Conservation (phyloP, 306 rosid genomes). For the Prunus davidiana region DNA sequence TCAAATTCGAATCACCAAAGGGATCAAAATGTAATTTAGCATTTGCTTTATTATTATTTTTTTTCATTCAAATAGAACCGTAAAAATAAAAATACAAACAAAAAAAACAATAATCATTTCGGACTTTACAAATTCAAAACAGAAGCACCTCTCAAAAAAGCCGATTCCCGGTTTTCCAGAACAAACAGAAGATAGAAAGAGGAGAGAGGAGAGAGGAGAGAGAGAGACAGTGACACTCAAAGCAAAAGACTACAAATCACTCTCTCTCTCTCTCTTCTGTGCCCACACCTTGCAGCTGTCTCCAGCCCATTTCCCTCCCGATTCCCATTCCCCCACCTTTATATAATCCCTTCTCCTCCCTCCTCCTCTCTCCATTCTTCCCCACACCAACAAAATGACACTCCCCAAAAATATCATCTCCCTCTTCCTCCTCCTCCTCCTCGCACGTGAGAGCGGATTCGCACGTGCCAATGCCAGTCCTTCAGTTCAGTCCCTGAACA, state of each 20-base stretch:
- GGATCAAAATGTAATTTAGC: too few species aligned
- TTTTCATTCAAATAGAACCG: too few species aligned
- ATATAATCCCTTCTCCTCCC: background rate
- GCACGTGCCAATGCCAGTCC: background rate
- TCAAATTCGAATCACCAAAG: too few species aligned
- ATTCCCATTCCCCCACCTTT: background rate
- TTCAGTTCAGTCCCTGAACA: conserved; percentile 34
- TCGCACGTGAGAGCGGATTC: background rate
- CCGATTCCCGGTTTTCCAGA: background rate
- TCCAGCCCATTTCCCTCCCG: conserved; percentile 62
- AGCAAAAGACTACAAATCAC: conserved; percentile 11
- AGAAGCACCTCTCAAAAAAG: background rate
- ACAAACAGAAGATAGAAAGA: background rate
- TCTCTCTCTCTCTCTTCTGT: background rate
- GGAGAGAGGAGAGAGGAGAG: background rate
- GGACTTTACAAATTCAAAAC: background rate
- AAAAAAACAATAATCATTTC: too few species aligned
- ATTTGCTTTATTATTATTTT: too few species aligned
- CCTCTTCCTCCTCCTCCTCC: background rate
- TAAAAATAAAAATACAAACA: background rate
- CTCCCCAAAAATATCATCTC: background rate
- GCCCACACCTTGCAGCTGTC: conserved; percentile 78
- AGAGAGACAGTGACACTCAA: background rate
- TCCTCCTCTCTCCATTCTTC: background rate
- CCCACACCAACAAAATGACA: background rate